Conservation (phyloP, 2,329 filamentous ascomycete species). For the Leptographium lundbergii region DNA sequence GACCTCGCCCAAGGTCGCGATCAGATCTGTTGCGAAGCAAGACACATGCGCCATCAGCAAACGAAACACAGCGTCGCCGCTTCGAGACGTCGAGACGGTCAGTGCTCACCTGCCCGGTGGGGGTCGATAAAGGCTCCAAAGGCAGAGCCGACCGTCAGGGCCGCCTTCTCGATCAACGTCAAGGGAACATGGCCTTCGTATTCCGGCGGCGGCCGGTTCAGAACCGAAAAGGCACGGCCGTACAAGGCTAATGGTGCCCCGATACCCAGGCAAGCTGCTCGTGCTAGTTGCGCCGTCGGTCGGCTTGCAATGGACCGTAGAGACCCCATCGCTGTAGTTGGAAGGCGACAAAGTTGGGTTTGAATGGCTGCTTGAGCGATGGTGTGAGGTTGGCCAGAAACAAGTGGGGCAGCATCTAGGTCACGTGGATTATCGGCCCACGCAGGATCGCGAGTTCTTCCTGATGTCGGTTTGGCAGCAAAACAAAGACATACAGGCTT, state of each 20-base stretch:
- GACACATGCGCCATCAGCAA: not conserved
- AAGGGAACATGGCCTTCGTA: constrained; percentile 91
- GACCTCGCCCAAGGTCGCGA: constrained; percentile 86
- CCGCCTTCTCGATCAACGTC: constrained; percentile 61
- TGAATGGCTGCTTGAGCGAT: not conserved
- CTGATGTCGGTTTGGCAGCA: no score
- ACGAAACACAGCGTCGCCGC: not conserved
- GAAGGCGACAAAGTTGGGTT: not conserved
- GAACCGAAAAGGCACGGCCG: constrained; percentile 52
- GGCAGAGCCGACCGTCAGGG: constrained; percentile 54
- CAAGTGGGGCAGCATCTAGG: not conserved
- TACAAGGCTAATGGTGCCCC: not conserved
- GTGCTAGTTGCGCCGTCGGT: not conserved
- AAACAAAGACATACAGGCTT: no score
- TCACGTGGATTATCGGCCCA: not conserved
- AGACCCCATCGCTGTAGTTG: not conserved
- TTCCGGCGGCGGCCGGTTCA: constrained; percentile 73
- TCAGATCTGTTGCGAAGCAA: constrained; percentile 53
- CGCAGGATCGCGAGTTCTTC: not conserved
- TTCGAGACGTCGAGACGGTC: not conserved
- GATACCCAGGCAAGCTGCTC: not conserved
- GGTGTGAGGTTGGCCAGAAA: not conserved
- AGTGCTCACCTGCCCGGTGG: constrained; percentile 53
- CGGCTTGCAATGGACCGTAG: constrained; percentile 2
- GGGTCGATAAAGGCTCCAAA: constrained; percentile 59